Percentiles rank a stretch among this genome's conserved stretches.
Evolutionary conservation across 768 basidiomycete genomes (phyloP).

Genomic region (Amanita rubescens): DNA sequence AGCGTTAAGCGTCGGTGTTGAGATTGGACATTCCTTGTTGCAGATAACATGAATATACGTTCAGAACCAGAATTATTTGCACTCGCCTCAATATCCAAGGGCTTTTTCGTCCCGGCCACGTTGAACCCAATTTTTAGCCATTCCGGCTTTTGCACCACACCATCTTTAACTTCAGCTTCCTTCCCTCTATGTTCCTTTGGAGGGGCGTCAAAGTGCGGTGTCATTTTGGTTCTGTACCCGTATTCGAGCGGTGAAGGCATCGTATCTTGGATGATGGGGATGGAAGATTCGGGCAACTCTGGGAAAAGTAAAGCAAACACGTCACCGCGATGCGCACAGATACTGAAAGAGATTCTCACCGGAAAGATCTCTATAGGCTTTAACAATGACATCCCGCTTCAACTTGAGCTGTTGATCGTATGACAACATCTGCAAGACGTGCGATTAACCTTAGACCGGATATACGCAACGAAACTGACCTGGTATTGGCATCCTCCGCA

Average conservation of each 20-base stretch:
- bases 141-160: slow-evolving; percentile 33
- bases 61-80: slow-evolving; percentile 3
- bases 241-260: slow-evolving; percentile 87
- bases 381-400: slow-evolving; percentile 80
- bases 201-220: slow-evolving; percentile 89
- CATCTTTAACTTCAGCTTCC: slow-evolving; percentile 11
- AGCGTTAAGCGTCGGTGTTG: slow-evolving; percentile 71
- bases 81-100: slow-evolving; percentile 86
- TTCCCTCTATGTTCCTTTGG: slow-evolving; percentile 31
- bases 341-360: slow-evolving; percentile 22
- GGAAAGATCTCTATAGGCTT: slow-evolving; percentile 78
- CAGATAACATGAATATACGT: background rate
- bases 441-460: background rate
- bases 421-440: slow-evolving; percentile 62
- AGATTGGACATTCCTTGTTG: slow-evolving; percentile 85
- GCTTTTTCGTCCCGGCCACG: slow-evolving; percentile 57
- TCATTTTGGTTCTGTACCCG: slow-evolving; percentile 93
- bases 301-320: background rate
- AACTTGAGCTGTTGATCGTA: slow-evolving; percentile 81
- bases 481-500: slow-evolving; percentile 97
- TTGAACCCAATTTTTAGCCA: slow-evolving; percentile 93
- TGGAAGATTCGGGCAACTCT: slow-evolving; percentile 47
- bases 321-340: slow-evolving; percentile 2
- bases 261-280: slow-evolving; percentile 67
- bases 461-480: slow-evolving; percentile 28